Evolutionary conservation across 192 early-diverging fungal species (phyloP), one percentile per base, ranked within the genome.

Genomic region (Linnemannia schmuckeri): DNA sequence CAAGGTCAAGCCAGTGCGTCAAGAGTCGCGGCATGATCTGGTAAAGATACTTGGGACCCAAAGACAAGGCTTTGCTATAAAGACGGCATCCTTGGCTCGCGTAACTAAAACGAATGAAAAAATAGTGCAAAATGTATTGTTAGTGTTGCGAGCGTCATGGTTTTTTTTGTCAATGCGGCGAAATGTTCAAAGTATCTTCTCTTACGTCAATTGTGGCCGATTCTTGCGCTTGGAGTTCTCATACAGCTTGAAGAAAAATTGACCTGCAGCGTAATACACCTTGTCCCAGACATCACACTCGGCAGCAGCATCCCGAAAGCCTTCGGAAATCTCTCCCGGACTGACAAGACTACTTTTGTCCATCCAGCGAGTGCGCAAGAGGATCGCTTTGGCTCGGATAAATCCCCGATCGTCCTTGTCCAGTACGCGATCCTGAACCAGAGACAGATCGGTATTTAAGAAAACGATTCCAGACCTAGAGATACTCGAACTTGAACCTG

Each of bases 1-100:
- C 96, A 79, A 95, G 87, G 47, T 96, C 94, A 17, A 99, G 86
- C 97, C 97, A 99, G 8, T 96, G 85, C 0, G 97, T 98, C 75
- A 99, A 84, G 22, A 99, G 88, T 9, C 95, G 89, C 12, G 98
- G 97, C 78, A 99, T 78, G 8, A 95, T 94, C 80, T 97, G 94
- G 83, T 96, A 97, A 52, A 97, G 92, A 73, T 95, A 98, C 57
- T 94, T 91, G 4, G 94, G 91, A 15, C 98, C 96, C 44, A 89
- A 83, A 41, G 90, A 82, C 17, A 99, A 79, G 0, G 97, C 83
- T 54, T 81, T 85, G n/a, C 75, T 70, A 71, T 82, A 83, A 35
- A 83, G 44, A 15, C 78, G 30, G 49, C 81, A 82, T 17, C 74
- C 82, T 22, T 41, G 61, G 22, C 82, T 73, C 3, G 77, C 47